These are phyloP conservation scores for Saccharomycopsis fermentans DNA, from an alignment of 805 yeast genomes.

Conservation along the genomic window DNA sequence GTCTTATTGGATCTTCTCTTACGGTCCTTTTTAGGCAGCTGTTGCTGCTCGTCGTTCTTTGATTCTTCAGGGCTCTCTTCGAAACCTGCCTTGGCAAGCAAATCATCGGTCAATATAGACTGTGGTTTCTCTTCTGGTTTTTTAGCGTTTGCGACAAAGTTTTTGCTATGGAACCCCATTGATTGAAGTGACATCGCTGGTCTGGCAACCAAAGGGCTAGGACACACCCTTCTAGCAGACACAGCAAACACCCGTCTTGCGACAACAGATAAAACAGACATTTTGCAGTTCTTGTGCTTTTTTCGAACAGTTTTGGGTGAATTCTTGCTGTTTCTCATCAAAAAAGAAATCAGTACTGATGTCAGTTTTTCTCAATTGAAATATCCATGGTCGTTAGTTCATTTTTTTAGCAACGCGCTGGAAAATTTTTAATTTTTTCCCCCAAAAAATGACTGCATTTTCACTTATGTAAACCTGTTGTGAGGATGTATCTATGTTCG, in stretches of 20 bases:
- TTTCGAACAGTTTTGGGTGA: no score
- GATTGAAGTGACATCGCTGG: not conserved
- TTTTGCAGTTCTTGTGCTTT: no score
- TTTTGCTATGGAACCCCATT: not conserved
- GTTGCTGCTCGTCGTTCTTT: slow-evolving; percentile 6
- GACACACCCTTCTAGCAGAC: not conserved
- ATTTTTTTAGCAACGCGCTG: not conserved
- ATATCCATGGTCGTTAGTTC: no score
- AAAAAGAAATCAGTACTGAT: no score
- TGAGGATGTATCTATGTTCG: no score
- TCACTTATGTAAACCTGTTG: no score
- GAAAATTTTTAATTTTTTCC: not conserved
- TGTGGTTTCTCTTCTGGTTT: slow-evolving; percentile 22
- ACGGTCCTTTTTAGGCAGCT: slow-evolving; percentile 21
- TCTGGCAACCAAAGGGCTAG: not conserved
- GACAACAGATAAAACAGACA: not conserved
- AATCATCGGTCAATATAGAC: slow-evolving; percentile 68
- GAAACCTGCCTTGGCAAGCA: slow-evolving; percentile 76
- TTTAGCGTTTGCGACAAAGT: not conserved
- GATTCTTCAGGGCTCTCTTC: slow-evolving; percentile 11
- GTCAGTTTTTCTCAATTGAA: no score
- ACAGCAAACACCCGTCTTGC: not conserved
- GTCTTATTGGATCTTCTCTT: slow-evolving; percentile 53
- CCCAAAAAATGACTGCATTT: no score
- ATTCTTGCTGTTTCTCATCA: no score